Conservation (phyloP, 108 stramenopile genomes). For the Nitzschia sp. region DNA sequence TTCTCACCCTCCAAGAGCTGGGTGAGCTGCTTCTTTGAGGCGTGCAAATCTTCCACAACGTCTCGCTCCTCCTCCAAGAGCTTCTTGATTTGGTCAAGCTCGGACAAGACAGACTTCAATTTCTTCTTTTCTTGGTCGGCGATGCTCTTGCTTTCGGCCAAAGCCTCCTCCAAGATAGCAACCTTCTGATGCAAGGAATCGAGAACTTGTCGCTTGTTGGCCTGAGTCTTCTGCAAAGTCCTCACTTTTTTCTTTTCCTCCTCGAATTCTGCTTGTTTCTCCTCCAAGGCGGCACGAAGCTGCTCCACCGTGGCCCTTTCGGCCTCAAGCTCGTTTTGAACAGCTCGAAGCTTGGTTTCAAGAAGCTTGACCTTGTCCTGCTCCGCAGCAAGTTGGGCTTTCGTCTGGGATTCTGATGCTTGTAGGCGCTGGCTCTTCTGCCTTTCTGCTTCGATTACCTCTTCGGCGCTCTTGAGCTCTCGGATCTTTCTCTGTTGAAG, state of each 20-base stretch:
- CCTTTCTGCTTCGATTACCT: conserved; percentile 18
- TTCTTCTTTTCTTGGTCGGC: conserved; percentile 17
- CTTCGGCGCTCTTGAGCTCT: conserved; percentile 2
- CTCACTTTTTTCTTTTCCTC: conserved; percentile 26
- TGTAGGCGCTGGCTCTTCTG: conserved; percentile 22
- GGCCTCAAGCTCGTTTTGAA: conserved; percentile 11
- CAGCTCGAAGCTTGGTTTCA: conserved; percentile 11
- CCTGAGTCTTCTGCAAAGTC: conserved; percentile 23
- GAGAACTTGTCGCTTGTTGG: conserved; percentile 15
- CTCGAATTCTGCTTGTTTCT: conserved; percentile 25
- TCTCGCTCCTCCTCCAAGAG: conserved; percentile 17
- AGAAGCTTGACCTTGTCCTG: conserved; percentile 25
- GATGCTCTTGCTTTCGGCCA: conserved; percentile 16
- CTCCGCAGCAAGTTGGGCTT: conserved; percentile 20
- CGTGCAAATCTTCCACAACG: conserved; percentile 5
- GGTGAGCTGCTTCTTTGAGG: conserved; percentile 10
- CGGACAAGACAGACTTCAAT: conserved; percentile 10
- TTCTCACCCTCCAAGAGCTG: conserved; percentile 13
- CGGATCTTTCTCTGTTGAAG: conserved; percentile 20
- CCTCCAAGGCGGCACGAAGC: conserved; percentile 11
- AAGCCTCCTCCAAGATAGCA: conserved; percentile 15
- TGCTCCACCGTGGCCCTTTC: conserved; percentile 16
- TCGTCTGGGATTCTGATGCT: conserved; percentile 16
- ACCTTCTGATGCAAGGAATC: conserved; percentile 31
- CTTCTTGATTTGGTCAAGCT: conserved; percentile 14